Evolutionary conservation across 1,139 yeast species (phyloP).

Genomic region (Hanseniaspora uvarum): DNA sequence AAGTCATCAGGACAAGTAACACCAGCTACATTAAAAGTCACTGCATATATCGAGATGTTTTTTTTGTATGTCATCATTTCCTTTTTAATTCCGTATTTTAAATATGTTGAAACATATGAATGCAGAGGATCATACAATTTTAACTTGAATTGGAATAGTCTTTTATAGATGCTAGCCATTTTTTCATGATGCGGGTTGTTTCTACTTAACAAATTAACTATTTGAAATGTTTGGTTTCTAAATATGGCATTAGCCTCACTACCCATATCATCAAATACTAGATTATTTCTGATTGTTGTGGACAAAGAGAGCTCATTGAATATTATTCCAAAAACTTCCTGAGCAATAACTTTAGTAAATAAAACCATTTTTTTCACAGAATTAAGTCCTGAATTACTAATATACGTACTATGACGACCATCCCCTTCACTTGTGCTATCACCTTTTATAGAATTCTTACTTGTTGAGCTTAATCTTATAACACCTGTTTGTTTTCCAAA

Average conservation of each 20-base stretch:
- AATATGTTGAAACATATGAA: slow-evolving; percentile 50
- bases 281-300: neutral
- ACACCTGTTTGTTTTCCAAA: slow-evolving; percentile 63
- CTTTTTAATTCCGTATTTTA: slow-evolving; percentile 36
- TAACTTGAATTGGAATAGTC: slow-evolving; percentile 31
- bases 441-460: slow-evolving; percentile 7
- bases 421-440: neutral
- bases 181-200: slow-evolving; percentile 19
- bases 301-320: slow-evolving; percentile 42
- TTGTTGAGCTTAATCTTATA: slow-evolving; percentile 46
- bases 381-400: slow-evolving; percentile 33
- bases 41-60: slow-evolving; percentile 47
- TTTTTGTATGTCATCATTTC: slow-evolving; percentile 43
- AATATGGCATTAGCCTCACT: slow-evolving; percentile 16
- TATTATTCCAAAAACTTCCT: slow-evolving; percentile 51
- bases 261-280: slow-evolving; percentile 17
- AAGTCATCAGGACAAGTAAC: slow-evolving; percentile 44
- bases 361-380: slow-evolving; percentile 55
- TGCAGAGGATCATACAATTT: slow-evolving; percentile 62
- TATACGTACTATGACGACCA: neutral
- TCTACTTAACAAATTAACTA: slow-evolving; percentile 19
- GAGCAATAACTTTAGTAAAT: slow-evolving; percentile 49
- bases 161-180: slow-evolving; percentile 18
- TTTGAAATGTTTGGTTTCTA: slow-evolving; percentile 17
- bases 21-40: slow-evolving; percentile 67